Evolutionary conservation across 352 stramenopile species (phyloP).

Genomic region (Blastocystis sp.): DNA sequence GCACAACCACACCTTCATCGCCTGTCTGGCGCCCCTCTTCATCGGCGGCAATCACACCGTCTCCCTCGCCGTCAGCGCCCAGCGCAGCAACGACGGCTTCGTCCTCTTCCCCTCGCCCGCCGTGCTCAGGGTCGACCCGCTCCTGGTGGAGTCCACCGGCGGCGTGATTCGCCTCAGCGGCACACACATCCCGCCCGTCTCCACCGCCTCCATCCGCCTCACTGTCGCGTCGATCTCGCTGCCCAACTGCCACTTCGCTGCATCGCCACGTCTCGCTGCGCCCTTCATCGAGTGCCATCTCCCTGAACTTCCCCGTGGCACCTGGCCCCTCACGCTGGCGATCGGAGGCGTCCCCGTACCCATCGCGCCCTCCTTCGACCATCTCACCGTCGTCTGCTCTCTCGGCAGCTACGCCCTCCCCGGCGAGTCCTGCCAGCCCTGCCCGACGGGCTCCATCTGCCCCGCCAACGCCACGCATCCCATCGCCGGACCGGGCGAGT

Average conservation of each 20-base stretch:
- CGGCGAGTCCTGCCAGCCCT: background rate
- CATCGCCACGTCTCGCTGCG: background rate
- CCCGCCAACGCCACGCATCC: slow-evolving; percentile 3
- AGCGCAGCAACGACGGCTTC: background rate
- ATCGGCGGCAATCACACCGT: slow-evolving; percentile 1
- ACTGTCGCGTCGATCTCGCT: background rate
- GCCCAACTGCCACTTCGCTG: slow-evolving; percentile 1
- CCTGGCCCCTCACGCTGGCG: background rate
- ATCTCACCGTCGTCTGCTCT: slow-evolving; percentile 15
- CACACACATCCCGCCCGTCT: slow-evolving; percentile 2
- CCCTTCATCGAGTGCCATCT: slow-evolving; percentile 52
- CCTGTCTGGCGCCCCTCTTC: slow-evolving; percentile 13
- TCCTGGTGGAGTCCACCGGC: slow-evolving; percentile 13
- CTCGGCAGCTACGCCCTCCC: background rate
- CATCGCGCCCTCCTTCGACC: background rate
- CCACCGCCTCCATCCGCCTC: background rate
- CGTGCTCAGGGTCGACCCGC: background rate
- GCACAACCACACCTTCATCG: slow-evolving; percentile 21
- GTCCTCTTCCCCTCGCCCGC: background rate
- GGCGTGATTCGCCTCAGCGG: background rate
- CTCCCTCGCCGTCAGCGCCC: background rate
- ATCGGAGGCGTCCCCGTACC: background rate
- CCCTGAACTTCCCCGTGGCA: slow-evolving; percentile 3
- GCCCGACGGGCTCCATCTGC: background rate
- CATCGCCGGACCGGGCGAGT: background rate